Conservation (phyloP, 306 rosid genomes). For the Pyrus bretschneideri region DNA sequence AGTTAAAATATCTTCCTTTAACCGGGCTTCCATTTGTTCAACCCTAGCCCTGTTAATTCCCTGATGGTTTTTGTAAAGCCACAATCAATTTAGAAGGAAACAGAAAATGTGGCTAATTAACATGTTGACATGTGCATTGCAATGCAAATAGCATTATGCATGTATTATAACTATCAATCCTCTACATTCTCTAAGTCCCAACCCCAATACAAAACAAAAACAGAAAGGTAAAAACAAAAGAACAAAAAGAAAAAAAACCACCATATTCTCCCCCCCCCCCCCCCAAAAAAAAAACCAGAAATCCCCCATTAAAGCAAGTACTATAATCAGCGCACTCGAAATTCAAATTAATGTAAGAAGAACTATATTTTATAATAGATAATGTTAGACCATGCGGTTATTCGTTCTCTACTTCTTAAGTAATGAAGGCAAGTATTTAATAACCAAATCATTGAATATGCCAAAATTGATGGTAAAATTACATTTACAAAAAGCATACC, state of each 20-base stretch:
- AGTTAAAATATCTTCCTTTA: slow-evolving; percentile 66
- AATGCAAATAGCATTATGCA: neutral
- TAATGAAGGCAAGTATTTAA: neutral
- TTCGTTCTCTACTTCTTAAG: neutral
- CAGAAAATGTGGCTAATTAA: neutral
- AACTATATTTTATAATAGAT: neutral
- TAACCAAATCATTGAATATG: neutral
- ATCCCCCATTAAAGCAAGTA: neutral
- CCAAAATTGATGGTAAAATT: neutral
- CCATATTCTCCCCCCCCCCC: no score
- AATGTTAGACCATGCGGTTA: neutral
- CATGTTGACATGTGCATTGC: neutral
- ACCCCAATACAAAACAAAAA: neutral
- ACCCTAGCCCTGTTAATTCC: slow-evolving; percentile 80
- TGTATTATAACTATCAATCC: neutral
- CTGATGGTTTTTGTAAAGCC: slow-evolving; percentile 31
- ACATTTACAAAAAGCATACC: slow-evolving; percentile 28
- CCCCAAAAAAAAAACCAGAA: no score
- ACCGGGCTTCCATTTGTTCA: slow-evolving; percentile 88
- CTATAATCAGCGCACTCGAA: neutral
- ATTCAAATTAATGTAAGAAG: neutral
- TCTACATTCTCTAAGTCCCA: neutral
- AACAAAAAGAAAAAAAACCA: neutral
- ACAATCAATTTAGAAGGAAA: slow-evolving; percentile 6
- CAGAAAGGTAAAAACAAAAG: neutral